A percentile compares a stretch with the other conserved stretches of the same genome.
phyloP scores from a whole-genome alignment of 2,329 filamentous ascomycete genomes.

The Calonectria pauciramosa region DNA sequence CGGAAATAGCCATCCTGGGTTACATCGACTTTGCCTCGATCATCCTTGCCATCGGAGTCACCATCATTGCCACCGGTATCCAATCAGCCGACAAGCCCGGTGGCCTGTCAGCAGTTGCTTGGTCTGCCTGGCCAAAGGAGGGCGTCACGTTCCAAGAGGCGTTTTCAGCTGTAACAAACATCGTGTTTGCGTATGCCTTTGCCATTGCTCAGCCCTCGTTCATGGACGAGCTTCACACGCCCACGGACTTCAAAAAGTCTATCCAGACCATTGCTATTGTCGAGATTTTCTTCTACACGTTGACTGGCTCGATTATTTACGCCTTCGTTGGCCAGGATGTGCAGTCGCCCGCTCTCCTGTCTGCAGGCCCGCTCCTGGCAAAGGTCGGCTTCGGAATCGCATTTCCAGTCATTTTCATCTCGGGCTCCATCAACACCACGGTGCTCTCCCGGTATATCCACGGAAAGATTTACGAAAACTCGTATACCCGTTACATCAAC shows the following conservation, averaged over 20 bases:
- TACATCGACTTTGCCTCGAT: not conserved
- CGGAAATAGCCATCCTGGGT: not conserved
- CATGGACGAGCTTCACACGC: not conserved
- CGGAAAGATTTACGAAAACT: not conserved
- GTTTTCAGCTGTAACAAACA: not conserved
- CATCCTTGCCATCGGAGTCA: not conserved
- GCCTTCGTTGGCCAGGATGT: not conserved
- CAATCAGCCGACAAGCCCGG: not conserved
- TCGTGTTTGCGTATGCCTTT: not conserved
- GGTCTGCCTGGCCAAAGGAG: not conserved
- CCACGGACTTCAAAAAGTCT: not conserved
- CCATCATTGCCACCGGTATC: not conserved
- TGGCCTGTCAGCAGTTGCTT: not conserved
- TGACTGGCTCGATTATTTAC: not conserved
- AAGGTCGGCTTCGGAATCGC: not conserved
- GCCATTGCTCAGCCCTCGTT: not conserved
- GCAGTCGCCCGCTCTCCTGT: not conserved
- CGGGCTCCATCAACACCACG: not conserved
- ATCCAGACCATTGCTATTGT: not conserved
- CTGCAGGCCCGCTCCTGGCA: not conserved
- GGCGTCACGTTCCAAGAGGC: not conserved
- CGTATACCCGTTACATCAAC: not conserved
- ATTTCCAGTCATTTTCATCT: not conserved
- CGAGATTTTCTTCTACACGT: not conserved
- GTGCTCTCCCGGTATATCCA: not conserved